Evolutionary conservation across 2,329 filamentous ascomycete species (phyloP), one percentile per base, ranked within the genome.

Genomic region (Zasmidium citrigriseum): DNA sequence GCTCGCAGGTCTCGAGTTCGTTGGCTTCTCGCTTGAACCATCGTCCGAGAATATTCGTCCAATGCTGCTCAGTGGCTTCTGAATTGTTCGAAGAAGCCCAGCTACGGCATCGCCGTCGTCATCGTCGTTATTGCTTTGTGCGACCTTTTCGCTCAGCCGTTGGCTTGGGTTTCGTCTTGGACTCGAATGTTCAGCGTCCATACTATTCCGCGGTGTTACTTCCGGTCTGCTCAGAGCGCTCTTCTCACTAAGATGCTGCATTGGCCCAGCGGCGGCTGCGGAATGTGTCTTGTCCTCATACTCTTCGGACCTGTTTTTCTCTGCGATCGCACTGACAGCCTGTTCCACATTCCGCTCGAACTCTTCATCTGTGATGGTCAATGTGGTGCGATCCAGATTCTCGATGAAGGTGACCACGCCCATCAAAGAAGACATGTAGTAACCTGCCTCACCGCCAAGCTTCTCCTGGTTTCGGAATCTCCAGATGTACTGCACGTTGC

Each of bases 391-490:
- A 75, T 99, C 95, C 75, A 99, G 87, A 60, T 91, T 96, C 77
- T 99, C 95, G 67, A 99, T 90, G 73, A 99, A 99, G 68, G 96
- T 92, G 51, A 99, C 89, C 41, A 92, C 95, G 54, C 95, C 95
- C 88, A 93, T 90, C 66, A 99, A 78, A 7, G 95, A 98, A 27
- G 93, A 98, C 55, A 99, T 85, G 75, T 99, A 99, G 76, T 99
- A 99, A 12, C 95, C 95, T 14, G 95, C 93, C 79, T 99, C 95
- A n/a, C 95, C 95, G 22, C 90, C 90, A 1, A 99, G 86, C 74
- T 98, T 98, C 54, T 99, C 95, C 75, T 97, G 95, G 70, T 98
- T 97, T 52, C 95, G 87, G 78, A 99, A 99, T 47, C 96, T 88
- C 52, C 98, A 81, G 63, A 99, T 98, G 74, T 99, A 99, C 75